Percentiles rank a stretch among this genome's conserved stretches.
phyloP scores from a whole-genome alignment of 2,329 filamentous ascomycete species.

The Fusarium papillatum region DNA sequence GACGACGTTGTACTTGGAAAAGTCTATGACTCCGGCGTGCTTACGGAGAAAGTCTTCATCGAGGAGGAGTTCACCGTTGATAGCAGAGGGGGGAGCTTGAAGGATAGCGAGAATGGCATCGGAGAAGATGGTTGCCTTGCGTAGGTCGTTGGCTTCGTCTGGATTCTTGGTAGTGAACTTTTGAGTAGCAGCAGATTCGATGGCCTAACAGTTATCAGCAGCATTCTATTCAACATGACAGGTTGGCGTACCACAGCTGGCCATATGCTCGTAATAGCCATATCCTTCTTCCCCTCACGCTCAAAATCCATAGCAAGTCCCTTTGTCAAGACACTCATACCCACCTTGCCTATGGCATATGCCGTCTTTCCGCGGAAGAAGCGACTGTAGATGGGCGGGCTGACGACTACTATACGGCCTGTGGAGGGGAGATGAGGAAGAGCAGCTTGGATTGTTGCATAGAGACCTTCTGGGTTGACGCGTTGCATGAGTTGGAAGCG shows the following conservation, averaged over 20 bases:
- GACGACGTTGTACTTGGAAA: conserved; percentile 79
- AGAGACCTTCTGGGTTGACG: conserved; percentile 82
- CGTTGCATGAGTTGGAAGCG: conserved; percentile 85
- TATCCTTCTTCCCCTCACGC: conserved; percentile 72
- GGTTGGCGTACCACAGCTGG: conserved; percentile 73
- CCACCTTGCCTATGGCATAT: conserved; percentile 84
- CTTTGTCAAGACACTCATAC: conserved; percentile 85
- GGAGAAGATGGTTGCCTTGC: conserved; percentile 81
- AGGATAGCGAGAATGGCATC: conserved; percentile 84
- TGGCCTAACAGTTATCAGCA: conserved; percentile 56
- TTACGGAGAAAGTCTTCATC: conserved; percentile 86
- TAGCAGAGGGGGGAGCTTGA: conserved; percentile 65
- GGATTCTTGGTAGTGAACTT: conserved; percentile 60
- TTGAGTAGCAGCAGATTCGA: conserved; percentile 82
- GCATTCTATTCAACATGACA: background rate
- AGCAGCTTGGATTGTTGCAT: conserved; percentile 76
- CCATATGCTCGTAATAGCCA: conserved; percentile 89
- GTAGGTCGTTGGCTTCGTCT: conserved; percentile 68
- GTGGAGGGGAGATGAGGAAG: conserved; percentile 74
- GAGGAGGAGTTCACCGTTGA: conserved; percentile 80
- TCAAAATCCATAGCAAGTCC: conserved; percentile 87
- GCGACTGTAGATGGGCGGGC: conserved; percentile 86
- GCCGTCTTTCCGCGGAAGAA: conserved; percentile 91
- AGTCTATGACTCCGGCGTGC: conserved; percentile 75
- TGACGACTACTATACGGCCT: conserved; percentile 82